Conservation (phyloP, 2,329 filamentous ascomycete genomes). For the Microdochium paspali region DNA sequence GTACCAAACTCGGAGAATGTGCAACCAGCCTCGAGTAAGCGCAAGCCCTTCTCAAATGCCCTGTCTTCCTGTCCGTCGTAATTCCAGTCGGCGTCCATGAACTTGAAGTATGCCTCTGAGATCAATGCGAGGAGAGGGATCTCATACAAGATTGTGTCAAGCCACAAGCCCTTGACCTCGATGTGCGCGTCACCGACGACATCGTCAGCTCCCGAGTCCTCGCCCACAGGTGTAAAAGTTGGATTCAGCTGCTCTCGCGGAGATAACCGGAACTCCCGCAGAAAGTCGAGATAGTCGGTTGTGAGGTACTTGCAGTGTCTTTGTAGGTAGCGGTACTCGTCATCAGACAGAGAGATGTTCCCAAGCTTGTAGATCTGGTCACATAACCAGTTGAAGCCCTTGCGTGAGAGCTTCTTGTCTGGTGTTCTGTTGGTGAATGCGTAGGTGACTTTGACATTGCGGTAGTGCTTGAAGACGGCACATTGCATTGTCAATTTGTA, state of each 20-base stretch:
- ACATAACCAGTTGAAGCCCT: slow-evolving; percentile 77
- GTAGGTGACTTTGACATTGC: slow-evolving; percentile 74
- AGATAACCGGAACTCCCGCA: slow-evolving; percentile 71
- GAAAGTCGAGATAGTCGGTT: slow-evolving; percentile 67
- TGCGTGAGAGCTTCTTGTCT: slow-evolving; percentile 79
- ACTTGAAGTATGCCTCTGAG: slow-evolving; percentile 95
- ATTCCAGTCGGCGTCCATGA: slow-evolving; percentile 88
- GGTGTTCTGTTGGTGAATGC: slow-evolving; percentile 93
- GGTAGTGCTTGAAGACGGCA: slow-evolving; percentile 87
- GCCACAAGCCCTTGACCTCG: slow-evolving; percentile 73
- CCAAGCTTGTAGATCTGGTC: slow-evolving; percentile 77
- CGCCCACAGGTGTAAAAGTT: slow-evolving; percentile 48
- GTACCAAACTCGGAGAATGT: slow-evolving; percentile 92
- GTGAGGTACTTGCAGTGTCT: slow-evolving; percentile 74
- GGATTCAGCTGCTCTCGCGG: slow-evolving; percentile 72
- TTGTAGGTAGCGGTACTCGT: slow-evolving; percentile 73
- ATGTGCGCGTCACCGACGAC: slow-evolving; percentile 70
- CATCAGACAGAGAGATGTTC: slow-evolving; percentile 66
- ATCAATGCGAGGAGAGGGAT: slow-evolving; percentile 87
- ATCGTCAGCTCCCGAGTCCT: slow-evolving; percentile 51
- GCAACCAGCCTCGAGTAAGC: slow-evolving; percentile 73
- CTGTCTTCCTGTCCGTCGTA: slow-evolving; percentile 80
- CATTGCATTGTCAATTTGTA: slow-evolving; percentile 99
- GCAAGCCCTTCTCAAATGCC: slow-evolving; percentile 71
- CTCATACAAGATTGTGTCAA: slow-evolving; percentile 95